Evolutionary conservation across 305 asterid genomes (phyloP), one percentile per base, ranked within the genome.

Genomic region (Rubia peregrina): DNA sequence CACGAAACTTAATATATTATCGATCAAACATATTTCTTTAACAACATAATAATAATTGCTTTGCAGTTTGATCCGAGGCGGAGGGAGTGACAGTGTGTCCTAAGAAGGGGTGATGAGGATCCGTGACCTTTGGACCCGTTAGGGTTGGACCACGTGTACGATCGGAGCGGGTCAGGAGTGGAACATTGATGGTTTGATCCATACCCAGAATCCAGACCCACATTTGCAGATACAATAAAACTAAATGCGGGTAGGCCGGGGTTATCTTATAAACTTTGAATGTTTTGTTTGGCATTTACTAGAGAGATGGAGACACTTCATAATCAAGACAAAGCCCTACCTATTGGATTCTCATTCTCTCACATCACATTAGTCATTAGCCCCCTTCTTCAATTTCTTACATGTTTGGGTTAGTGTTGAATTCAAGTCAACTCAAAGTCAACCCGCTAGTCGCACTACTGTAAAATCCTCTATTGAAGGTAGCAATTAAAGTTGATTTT

Each of bases 61-160:
- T n/a, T n/a, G n/a, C n/a, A n/a, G n/a, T n/a, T n/a, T n/a, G n/a
- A n/a, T n/a, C n/a, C n/a, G n/a, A n/a, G n/a, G n/a, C n/a, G n/a
- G n/a, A n/a, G n/a, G n/a, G n/a, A n/a, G n/a, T n/a, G n/a, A 2
- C 14, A 30, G 22, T 40, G 5, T 12, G 67, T 6, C 40, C 62
- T 36, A 61, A 61, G 61, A 19, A 19, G 61, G n/a, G n/a, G n/a
- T n/a, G n/a, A n/a, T n/a, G n/a, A n/a, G 71, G 62, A 72, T 69
- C 82, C 76, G 74, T 65, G 57, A 13, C 16, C n/a, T 66, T 55
- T 72, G 89, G 89, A 79, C 89, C 81, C 72, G 80, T 66, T 40
- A 33, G 21, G 70, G 73, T 57, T 78, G 89, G 92, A 82, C 86
- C 85, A 79, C 80, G 16, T 60, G 77, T 79, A 70, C 79, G 65